Evolutionary conservation across 2,329 filamentous ascomycete genomes (phyloP), one percentile per base, ranked within the genome.

Genomic region (Plenodomus tracheiphilus): DNA sequence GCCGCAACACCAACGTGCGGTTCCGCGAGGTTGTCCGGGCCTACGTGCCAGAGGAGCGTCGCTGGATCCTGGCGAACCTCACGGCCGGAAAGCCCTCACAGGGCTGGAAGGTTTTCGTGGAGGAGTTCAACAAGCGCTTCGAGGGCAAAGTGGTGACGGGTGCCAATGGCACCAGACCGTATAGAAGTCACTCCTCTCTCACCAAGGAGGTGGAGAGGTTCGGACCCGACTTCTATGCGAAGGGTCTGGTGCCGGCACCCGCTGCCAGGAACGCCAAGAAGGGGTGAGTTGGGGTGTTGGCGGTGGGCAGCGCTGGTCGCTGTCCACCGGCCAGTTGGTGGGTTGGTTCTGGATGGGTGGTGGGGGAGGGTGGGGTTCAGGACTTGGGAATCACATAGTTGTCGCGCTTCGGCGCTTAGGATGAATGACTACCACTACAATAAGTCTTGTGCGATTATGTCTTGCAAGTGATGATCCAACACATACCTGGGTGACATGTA

Each of bases 201-300:
- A 65, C 55, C 10, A 68, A 67, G 43, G 65, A 68, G 49, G 55
- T 68, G 9, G 64, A 66, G 54, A 49, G 65, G 6, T 66, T 67
- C 43, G 58, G 60, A 13, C 39, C 46, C n/a, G 39, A 59, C 16
- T 56, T 53, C 40, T 68, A 68, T 41, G 15, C 37, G 10, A 57
- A 54, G 44, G 64, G 62, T 11, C 18, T 45, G 16, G 56, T 67
- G 20, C 62, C 64, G 1, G 47, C 56, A n/a, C 39, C 49, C 21
- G 46, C 49, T 18, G 46, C 35, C 17, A 52, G 46, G 37, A 43
- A 51, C 32, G 25, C 17, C 2, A 53, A 43, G 43, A 49, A 47
- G 43, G 43, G 32, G 21, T 51, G 21, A 47, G 39, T n/a, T n/a
- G n/a, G n/a, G n/a, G n/a, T n/a, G 39, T 22, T 36, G 17, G 18